phyloP scores from a whole-genome alignment of 148 eudicot genomes.

The Vaccinium macrocarpon region DNA sequence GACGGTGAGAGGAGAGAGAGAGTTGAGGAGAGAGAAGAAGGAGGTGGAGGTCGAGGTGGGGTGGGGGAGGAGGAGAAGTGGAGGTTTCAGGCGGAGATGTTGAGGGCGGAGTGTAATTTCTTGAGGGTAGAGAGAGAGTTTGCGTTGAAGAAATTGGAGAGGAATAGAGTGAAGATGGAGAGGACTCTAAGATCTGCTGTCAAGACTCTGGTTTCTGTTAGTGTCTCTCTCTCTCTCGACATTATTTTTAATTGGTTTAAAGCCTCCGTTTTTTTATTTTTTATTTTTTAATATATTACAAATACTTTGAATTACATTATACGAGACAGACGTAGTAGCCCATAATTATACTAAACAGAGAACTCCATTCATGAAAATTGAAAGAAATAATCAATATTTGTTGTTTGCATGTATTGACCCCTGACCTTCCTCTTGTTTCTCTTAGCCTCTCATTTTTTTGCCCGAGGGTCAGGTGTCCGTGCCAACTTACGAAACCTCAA shows the following conservation, averaged over 20 bases:
- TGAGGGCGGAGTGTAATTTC: constrained; percentile 79
- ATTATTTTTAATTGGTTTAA: background rate
- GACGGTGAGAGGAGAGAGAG: constrained; percentile 35
- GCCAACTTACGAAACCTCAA: no score
- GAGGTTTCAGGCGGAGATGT: constrained; percentile 77
- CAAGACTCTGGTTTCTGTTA: constrained; percentile 56
- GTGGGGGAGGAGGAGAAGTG: constrained; percentile 48
- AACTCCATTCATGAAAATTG: no score
- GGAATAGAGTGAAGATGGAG: constrained; percentile 44
- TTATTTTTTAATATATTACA: no score
- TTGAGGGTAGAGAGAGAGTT: constrained; percentile 70
- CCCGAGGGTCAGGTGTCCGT: no score
- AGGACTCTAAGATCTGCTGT: constrained; percentile 61
- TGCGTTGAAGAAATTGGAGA: constrained; percentile 57
- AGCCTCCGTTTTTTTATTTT: no score
- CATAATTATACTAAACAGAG: no score
- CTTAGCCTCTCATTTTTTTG: no score
- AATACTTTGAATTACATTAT: no score
- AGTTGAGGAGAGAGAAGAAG: constrained; percentile 25
- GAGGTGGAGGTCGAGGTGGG: constrained; percentile 9
- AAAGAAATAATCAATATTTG: no score
- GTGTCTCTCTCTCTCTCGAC: constrained; percentile 17
- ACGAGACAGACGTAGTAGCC: no score
- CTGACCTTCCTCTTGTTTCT: no score
- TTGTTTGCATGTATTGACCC: no score